Evolutionary conservation across 1,139 yeast species (phyloP).

Genomic region (Magnusiomyces suaveolens): DNA sequence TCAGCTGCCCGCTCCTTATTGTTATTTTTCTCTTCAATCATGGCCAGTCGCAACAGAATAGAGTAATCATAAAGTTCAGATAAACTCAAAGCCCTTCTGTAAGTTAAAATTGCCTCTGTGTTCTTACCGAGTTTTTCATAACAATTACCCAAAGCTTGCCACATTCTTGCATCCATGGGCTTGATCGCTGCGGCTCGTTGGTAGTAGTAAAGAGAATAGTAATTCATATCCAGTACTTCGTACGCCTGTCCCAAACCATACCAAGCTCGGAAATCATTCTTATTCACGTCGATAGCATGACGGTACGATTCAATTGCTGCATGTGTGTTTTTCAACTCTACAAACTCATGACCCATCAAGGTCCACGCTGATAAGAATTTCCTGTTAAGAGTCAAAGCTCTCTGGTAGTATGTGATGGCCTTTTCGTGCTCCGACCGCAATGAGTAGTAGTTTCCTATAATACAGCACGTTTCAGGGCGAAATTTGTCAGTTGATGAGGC

Average conservation of each 20-base stretch:
- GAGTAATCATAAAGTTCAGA: slow-evolving; percentile 40
- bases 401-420: slow-evolving; percentile 83
- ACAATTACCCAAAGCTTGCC: slow-evolving; percentile 93
- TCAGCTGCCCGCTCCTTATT: slow-evolving; percentile 47
- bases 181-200: slow-evolving; percentile 84
- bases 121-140: slow-evolving; percentile 68
- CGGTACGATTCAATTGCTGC: slow-evolving; percentile 96
- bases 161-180: slow-evolving; percentile 87
- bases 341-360: slow-evolving; percentile 97
- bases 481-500: slow-evolving; percentile 77
- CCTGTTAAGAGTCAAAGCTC: slow-evolving; percentile 76
- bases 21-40: slow-evolving; percentile 49
- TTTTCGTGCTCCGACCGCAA: slow-evolving; percentile 89
- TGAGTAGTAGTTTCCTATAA: slow-evolving; percentile 87
- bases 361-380: slow-evolving; percentile 93
- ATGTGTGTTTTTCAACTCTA: slow-evolving; percentile 88
- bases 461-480: slow-evolving; percentile 91
- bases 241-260: slow-evolving; percentile 97
- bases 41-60: slow-evolving; percentile 60
- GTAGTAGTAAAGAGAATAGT: slow-evolving; percentile 84
- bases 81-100: slow-evolving; percentile 41
- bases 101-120: slow-evolving; percentile 53
- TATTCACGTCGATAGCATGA: slow-evolving; percentile 82
- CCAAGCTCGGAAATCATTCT: slow-evolving; percentile 94
- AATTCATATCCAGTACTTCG: slow-evolving; percentile 91